Evolutionary conservation across 2,329 filamentous ascomycete genomes (phyloP), one percentile per base, ranked within the genome.

Genomic region (Arthrobotrys conoides): DNA sequence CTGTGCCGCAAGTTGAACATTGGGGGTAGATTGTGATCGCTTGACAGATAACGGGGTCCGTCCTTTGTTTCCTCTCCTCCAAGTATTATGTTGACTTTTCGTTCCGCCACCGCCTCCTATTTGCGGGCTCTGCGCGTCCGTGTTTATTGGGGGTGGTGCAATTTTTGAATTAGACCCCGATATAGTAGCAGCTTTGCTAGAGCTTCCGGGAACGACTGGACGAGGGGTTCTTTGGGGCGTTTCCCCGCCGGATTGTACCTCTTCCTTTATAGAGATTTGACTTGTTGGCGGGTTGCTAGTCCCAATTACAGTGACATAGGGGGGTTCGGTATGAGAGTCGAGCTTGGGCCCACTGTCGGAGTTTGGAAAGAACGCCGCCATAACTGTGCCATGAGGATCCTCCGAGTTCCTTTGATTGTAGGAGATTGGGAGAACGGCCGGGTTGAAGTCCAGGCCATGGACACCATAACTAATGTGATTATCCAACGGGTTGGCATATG

Each of bases 1-100:
- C 49, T 80, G 71, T 49, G 80, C 81, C 63, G 78, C 81, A 46
- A 82, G 80, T 61, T 81, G 80, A 66, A 82, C 81, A 71, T 82
- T 82, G 27, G 81, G 81, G 33, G 81, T 82, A 2, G 81, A 82
- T 67, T 81, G 71, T 38, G 81, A 82, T 72, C 81, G 73, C 75
- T 82, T 82, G 53, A 82, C 81, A 41, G 81, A 79, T 10, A 78
- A 30, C 10, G 68, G 75, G 30, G 75, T 78, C 27, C 75, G 61
- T n/a, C 67, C 75, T 36, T 78, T 78, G 16, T 78, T 78, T 22
- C 75, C 75, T 48, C 75, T 68, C 46, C 75, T 78, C 75, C 75
- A 78, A 20, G 75, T 78, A 24, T 59, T 59, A 46, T 78, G 75
- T 41, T 78, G 75, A 18, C 75, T 78, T 22, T 78, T 78, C 5